Evolutionary conservation across 2,329 filamentous ascomycete species (phyloP), one percentile per base, ranked within the genome.

Genomic region (Ophiostoma tasmaniense): DNA sequence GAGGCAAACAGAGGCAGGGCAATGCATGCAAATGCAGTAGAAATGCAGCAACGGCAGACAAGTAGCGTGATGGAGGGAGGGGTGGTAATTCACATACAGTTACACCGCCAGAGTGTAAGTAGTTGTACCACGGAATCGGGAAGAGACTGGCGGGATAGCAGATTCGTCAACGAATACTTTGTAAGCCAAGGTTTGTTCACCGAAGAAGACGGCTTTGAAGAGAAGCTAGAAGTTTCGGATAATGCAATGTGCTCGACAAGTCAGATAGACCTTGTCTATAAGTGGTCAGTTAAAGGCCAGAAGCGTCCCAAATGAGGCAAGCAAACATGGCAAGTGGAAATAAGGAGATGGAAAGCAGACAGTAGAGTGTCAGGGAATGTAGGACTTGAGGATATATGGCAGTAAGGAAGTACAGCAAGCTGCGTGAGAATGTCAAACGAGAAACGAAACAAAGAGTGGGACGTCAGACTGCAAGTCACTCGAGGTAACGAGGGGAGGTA

Each of bases 241-340:
- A 61, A 61, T 61, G 55, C 22, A 25, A 33, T n/a, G 45, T 7
- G n/a, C 17, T 50, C n/a, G 11, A 30, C 2, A 25, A 45, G 10
- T 22, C 8, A 55, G 22, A 55, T 55, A 61, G 55, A 61, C 55
- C 55, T 61, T 61, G 55, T 61, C 55, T 61, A 61, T 61, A 61
- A 30, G 55, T 61, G 55, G 55, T 61, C 25, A 61, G 25, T 33
- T 61, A 61, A 61, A 61, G 25, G 13, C 55, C 55, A 30, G 55
- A 14, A 61, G 8, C 30, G 25, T 61, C 55, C 55, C 55, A 25
- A 61, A 33, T 61, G 25, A 8, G 25, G 55, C 55, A 61, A 61
- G 55, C 55, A 61, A 61, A 30, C 13, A 61, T 17, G 22, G 14
- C n/a, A 61, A 61, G 55, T 61, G 25, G 55, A 61, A 61, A 61